Evolutionary conservation across 2,329 filamentous ascomycete genomes (phyloP).

Genomic region (Phyllosticta citrichinensis): DNA sequence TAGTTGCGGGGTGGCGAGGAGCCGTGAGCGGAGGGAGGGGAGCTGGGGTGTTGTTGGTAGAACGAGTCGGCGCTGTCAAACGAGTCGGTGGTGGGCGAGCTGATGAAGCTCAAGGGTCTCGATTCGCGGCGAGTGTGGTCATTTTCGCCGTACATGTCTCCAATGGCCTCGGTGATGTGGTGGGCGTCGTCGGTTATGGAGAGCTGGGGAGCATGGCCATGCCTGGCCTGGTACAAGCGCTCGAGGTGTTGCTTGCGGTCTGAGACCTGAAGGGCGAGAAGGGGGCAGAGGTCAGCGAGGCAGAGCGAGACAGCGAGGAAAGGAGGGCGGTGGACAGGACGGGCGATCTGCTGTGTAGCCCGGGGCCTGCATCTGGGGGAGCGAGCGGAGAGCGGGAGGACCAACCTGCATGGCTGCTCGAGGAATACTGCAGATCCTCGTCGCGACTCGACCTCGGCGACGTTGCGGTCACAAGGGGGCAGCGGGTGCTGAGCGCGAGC

Average conservation of each 20-base stretch:
- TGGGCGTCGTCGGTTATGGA: constrained; percentile 81
- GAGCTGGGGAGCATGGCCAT: constrained; percentile 50
- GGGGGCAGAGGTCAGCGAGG: constrained; percentile 21
- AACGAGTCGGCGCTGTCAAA: constrained; percentile 22
- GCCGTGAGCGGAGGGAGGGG: constrained; percentile 19
- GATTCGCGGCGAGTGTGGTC: constrained; percentile 48
- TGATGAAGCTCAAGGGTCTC: constrained; percentile 67
- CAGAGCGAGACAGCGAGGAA: neutral
- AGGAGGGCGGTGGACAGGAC: constrained; percentile 4
- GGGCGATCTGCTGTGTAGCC: constrained; percentile 10
- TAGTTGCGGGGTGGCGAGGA: constrained; percentile 2
- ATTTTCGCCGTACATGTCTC: constrained; percentile 76
- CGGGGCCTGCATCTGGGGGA: constrained; percentile 8
- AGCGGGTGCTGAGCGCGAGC: constrained; percentile 10
- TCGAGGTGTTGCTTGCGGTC: constrained; percentile 37
- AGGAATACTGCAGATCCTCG: constrained; percentile 15
- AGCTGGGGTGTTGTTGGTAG: constrained; percentile 2
- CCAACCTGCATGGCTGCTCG: constrained; percentile 19
- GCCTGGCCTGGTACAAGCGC: constrained; percentile 40
- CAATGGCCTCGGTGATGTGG: constrained; percentile 90
- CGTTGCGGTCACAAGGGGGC: constrained; percentile 12
- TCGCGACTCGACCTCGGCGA: constrained; percentile 14
- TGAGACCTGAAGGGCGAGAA: constrained; percentile 22
- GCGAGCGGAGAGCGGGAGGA: constrained; percentile 4
- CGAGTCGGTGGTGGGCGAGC: constrained; percentile 43